Evolutionary conservation across 495 filamentous ascomycete species (phyloP).

Genomic region (Podospora appendiculata): DNA sequence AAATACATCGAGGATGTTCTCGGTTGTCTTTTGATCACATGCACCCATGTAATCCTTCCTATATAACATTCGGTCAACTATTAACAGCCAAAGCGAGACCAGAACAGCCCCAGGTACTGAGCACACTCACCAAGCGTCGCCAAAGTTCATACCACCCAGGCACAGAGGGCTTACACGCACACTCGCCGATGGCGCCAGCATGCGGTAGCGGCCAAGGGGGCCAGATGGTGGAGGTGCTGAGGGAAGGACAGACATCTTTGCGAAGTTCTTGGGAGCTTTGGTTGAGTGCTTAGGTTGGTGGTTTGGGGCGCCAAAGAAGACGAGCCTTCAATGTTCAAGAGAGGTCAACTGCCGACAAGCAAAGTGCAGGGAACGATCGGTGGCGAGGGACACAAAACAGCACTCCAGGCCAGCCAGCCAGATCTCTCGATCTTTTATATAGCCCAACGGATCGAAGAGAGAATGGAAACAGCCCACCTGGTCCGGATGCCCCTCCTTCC

Average conservation of each 20-base stretch:
- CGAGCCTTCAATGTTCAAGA: too few relatives aligned
- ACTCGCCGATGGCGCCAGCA: constrained; percentile 50
- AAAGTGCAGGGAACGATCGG: not conserved
- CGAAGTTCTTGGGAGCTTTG: too few relatives aligned
- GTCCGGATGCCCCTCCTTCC: too few relatives aligned
- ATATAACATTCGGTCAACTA: not conserved
- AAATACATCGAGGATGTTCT: constrained; percentile 60
- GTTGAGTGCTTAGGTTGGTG: too few relatives aligned
- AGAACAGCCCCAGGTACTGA: not conserved
- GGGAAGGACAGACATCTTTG: not conserved
- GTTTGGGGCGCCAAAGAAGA: too few relatives aligned
- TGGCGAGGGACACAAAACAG: too few relatives aligned
- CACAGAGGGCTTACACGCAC: constrained; percentile 54
- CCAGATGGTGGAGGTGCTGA: constrained; percentile 16
- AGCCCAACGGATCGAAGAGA: too few relatives aligned
- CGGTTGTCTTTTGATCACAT: constrained; percentile 53
- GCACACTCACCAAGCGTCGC: constrained; percentile 39
- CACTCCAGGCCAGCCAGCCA: too few relatives aligned
- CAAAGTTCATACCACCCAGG: constrained; percentile 58
- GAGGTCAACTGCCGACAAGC: too few relatives aligned
- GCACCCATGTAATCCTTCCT: constrained; percentile 43
- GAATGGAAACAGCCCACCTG: too few relatives aligned
- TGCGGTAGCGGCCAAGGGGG: constrained; percentile 48
- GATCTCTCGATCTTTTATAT: too few relatives aligned
- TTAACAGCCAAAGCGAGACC: not conserved